Conservation (phyloP, 2,329 filamentous ascomycete genomes). For the Aspergillus eucalypticola region DNA sequence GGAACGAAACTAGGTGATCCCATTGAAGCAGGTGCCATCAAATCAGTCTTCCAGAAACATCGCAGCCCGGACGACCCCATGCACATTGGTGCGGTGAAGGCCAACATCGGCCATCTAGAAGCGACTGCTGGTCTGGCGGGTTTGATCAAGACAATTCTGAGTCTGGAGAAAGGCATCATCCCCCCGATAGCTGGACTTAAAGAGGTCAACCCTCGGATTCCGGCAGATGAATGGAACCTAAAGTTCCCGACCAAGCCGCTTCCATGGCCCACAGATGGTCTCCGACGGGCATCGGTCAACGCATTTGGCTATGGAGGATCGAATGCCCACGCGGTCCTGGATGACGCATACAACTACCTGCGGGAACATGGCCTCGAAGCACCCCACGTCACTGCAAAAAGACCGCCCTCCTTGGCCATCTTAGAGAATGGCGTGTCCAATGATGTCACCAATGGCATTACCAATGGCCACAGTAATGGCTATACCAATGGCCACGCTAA, state of each 20-base stretch:
- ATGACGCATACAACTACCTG: constrained; percentile 9
- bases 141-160: constrained; percentile 20
- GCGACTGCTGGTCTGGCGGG: constrained; percentile 16
- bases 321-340: constrained; percentile 15
- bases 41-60: constrained; percentile 4
- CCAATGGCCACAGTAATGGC: too few relatives aligned
- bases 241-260: constrained; percentile 13
- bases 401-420: too few relatives aligned
- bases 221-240: constrained; percentile 21
- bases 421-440: neutral
- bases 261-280: constrained; percentile 21
- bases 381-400: too few relatives aligned
- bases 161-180: constrained; percentile 19
- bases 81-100: constrained; percentile 23
- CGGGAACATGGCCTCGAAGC: too few relatives aligned
- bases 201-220: constrained; percentile 24
- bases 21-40: neutral
- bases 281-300: constrained; percentile 26
- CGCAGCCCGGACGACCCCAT: constrained; percentile 1
- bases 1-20: constrained; percentile 19
- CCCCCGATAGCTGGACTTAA: constrained; percentile 23
- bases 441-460: too few relatives aligned
- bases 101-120: constrained; percentile 26
- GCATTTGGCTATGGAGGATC: constrained; percentile 19
- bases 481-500: too few relatives aligned